Evolutionary conservation across 306 rosid genomes (phyloP), one percentile per base, ranked within the genome.

Genomic region (Dalbergia cultrata): DNA sequence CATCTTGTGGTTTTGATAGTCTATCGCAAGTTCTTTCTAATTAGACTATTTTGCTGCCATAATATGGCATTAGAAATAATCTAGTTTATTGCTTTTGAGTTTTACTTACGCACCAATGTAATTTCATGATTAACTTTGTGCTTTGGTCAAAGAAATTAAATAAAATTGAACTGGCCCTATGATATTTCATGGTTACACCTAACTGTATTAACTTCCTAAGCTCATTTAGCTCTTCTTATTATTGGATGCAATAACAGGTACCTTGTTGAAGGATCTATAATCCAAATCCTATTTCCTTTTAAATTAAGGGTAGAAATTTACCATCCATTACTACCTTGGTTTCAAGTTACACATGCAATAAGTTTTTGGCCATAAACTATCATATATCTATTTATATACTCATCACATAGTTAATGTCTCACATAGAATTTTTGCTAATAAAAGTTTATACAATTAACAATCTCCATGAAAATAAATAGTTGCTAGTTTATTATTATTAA

Each of bases 321-420:
- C 86, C 88, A 34, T 76, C 86, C 52, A 74, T 86, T 17, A 67
- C 76, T n/a, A 39, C 68, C 87, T 50, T 84, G 80, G 49, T 74
- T 91, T 57, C 92, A 62, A 70, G 87, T 89, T 86, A 71, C 85
- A 37, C 87, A 97, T 52, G 85, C 87, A 26, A n/a, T n/a, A n/a
- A n/a, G n/a, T n/a, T n/a, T n/a, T n/a, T n/a, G n/a, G n/a, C n/a
- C n/a, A n/a, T n/a, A n/a, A n/a, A n/a, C n/a, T n/a, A n/a, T n/a
- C n/a, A n/a, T n/a, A n/a, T n/a, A n/a, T n/a, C n/a, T n/a, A n/a
- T n/a, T n/a, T n/a, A n/a, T n/a, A n/a, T n/a, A n/a, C n/a, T n/a
- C n/a, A n/a, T n/a, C n/a, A n/a, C n/a, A n/a, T n/a, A n/a, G n/a
- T n/a, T n/a, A n/a, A n/a, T n/a, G n/a, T n/a, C n/a, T n/a, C n/a